phyloP scores from a whole-genome alignment of 148 eudicot species.

The Spergularia marina region DNA sequence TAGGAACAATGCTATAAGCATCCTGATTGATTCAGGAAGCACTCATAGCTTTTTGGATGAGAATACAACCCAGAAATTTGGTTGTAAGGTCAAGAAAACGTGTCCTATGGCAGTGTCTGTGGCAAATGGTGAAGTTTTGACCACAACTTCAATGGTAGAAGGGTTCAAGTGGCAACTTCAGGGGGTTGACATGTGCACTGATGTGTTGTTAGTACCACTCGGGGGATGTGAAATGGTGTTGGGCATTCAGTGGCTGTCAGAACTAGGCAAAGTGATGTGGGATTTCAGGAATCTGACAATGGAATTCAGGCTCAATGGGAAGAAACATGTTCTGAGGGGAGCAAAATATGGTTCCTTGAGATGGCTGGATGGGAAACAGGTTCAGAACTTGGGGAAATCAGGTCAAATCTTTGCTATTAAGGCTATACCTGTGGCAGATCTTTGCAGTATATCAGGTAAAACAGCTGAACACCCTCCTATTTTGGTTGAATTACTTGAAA shows the following conservation, averaged over 20 bases:
- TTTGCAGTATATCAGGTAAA: not conserved
- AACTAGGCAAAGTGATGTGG: not conserved
- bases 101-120: not conserved
- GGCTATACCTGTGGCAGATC: not conserved
- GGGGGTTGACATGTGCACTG: not conserved
- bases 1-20: not conserved
- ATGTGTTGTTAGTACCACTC: not conserved
- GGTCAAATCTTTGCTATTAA: not conserved
- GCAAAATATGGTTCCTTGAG: not conserved
- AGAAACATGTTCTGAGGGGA: not conserved
- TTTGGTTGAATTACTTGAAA: not conserved
- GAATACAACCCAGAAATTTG: not conserved
- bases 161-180: not conserved
- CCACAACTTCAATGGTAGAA: not conserved
- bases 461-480: too few relatives aligned
- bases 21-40: not conserved
- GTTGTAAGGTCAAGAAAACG: not conserved
- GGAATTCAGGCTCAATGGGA: not conserved
- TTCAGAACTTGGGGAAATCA: not conserved
- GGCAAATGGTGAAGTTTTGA: not conserved
- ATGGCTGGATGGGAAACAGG: not conserved
- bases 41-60: not conserved
- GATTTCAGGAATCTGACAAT: not conserved
- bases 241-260: not conserved
- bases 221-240: slow-evolving; percentile 1